Evolutionary conservation across 2,329 filamentous ascomycete genomes (phyloP).

Genomic region (Microdochium trichocladiopsis): DNA sequence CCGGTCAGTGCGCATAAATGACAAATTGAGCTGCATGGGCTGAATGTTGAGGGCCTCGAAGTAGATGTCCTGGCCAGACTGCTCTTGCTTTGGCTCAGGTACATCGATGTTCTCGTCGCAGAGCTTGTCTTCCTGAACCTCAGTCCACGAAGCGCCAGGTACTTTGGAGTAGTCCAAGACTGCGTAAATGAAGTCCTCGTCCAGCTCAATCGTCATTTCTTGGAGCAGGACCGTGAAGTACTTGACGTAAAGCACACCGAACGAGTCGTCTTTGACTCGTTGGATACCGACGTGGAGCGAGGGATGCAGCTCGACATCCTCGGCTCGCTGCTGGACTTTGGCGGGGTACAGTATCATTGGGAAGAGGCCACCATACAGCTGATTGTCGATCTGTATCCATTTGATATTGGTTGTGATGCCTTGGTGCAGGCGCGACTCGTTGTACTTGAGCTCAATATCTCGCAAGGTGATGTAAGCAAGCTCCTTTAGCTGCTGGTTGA

Average conservation of each 20-base stretch:
- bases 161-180: conserved; percentile 92
- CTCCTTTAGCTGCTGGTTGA: conserved; percentile 88
- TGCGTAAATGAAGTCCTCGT: conserved; percentile 97
- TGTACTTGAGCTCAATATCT: conserved; percentile 85
- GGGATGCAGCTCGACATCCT: conserved; percentile 92
- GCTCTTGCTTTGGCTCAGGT: conserved; percentile 79
- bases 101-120: conserved; percentile 89
- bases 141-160: conserved; percentile 80
- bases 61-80: conserved; percentile 89
- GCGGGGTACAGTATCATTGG: conserved; percentile 95
- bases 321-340: conserved; percentile 93
- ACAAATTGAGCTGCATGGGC: conserved; percentile 95
- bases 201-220: conserved; percentile 96
- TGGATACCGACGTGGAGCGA: conserved; percentile 90
- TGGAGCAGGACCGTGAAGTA: conserved; percentile 91
- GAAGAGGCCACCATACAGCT: conserved; percentile 96
- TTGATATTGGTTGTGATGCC: conserved; percentile 87
- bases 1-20: conserved; percentile 92
- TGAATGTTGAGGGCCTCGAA: conserved; percentile 96
- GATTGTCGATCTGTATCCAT: conserved; percentile 99
- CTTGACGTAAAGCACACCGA: conserved; percentile 96
- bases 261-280: conserved; percentile 95
- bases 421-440: conserved; percentile 89
- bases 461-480: conserved; percentile 89
- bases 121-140: conserved; percentile 70